Evolutionary conservation across 495 filamentous ascomycete genomes (phyloP).

Genomic region (Trichocladium uniseriatum): DNA sequence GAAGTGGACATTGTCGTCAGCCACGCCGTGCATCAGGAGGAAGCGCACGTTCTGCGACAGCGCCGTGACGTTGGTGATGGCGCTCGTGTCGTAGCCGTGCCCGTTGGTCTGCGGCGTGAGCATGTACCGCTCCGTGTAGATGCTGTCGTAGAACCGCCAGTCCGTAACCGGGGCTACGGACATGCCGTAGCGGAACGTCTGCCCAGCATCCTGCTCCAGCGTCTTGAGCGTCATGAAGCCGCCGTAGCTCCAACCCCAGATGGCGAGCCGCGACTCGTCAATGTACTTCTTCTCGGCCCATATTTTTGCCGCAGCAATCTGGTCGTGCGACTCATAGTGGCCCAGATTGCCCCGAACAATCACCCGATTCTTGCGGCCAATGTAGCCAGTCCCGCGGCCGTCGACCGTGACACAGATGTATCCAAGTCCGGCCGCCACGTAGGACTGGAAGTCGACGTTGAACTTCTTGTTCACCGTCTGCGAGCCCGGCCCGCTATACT

Average conservation of each 20-base stretch:
- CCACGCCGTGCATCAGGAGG: constrained; percentile 86
- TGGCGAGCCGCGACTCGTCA: constrained; percentile 70
- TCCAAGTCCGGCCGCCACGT: constrained; percentile 75
- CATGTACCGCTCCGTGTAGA: constrained; percentile 97
- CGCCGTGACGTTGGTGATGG: constrained; percentile 61
- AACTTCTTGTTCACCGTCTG: constrained; percentile 79
- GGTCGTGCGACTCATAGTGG: constrained; percentile 75
- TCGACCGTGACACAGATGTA: constrained; percentile 96
- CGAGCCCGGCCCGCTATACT: constrained; percentile 86
- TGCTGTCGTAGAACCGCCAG: constrained; percentile 90
- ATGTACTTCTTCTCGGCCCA: constrained; percentile 79
- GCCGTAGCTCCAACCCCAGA: constrained; percentile 98
- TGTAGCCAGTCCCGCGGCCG: constrained; percentile 83
- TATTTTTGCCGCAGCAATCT: constrained; percentile 82
- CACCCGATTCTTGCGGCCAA: constrained; percentile 74
- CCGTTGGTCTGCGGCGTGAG: constrained; percentile 77
- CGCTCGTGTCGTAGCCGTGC: constrained; percentile 63
- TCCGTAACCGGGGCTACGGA: constrained; percentile 96
- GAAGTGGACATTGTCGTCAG: constrained; percentile 94
- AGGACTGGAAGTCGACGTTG: constrained; percentile 80
- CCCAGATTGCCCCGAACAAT: constrained; percentile 78
- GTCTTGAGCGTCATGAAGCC: constrained; percentile 97
- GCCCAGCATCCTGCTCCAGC: constrained; percentile 77
- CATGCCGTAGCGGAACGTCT: constrained; percentile 94
- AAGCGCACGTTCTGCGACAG: constrained; percentile 71